Evolutionary conservation across 2,329 filamentous ascomycete genomes (phyloP).

Genomic region (Dactylonectria macrodidyma): DNA sequence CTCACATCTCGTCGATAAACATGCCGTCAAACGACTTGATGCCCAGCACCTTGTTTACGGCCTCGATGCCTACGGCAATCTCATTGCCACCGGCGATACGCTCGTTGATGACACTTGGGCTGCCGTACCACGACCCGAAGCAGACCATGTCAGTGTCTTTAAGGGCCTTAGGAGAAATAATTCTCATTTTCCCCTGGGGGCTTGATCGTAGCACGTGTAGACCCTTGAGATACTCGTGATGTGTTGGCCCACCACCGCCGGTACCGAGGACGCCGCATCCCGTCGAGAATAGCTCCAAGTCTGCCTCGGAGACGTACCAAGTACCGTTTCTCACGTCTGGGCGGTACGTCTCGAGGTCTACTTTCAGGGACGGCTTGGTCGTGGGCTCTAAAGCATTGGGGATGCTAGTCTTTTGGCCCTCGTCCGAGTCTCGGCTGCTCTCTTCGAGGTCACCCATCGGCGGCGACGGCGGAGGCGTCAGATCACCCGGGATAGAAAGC

Average conservation of each 20-base stretch:
- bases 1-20: conserved; percentile 57
- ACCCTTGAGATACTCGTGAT: conserved; percentile 62
- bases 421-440: conserved; percentile 34
- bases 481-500: conserved; percentile 49
- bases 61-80: conserved; percentile 55
- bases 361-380: conserved; percentile 49
- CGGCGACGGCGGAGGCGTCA: conserved; percentile 43
- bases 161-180: conserved; percentile 56
- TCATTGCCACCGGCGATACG: conserved; percentile 54
- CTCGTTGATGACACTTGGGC: conserved; percentile 58
- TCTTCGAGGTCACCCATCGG: conserved; percentile 23
- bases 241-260: conserved; percentile 55
- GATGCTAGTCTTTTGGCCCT: conserved; percentile 47
- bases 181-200: conserved; percentile 54
- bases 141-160: conserved; percentile 57
- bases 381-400: conserved; percentile 49
- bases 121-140: conserved; percentile 62
- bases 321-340: conserved; percentile 50
- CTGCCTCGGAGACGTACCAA: conserved; percentile 56
- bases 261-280: conserved; percentile 56
- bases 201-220: conserved; percentile 55
- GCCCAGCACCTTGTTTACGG: conserved; percentile 51
- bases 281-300: conserved; percentile 54
- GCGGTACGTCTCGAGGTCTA: conserved; percentile 51
- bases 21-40: conserved; percentile 52